A percentile compares a stretch with the other conserved stretches of the same genome.
Evolutionary conservation across 73 alveolate genomes (phyloP).

Genomic region (Tetrahymena malaccensis): DNA sequence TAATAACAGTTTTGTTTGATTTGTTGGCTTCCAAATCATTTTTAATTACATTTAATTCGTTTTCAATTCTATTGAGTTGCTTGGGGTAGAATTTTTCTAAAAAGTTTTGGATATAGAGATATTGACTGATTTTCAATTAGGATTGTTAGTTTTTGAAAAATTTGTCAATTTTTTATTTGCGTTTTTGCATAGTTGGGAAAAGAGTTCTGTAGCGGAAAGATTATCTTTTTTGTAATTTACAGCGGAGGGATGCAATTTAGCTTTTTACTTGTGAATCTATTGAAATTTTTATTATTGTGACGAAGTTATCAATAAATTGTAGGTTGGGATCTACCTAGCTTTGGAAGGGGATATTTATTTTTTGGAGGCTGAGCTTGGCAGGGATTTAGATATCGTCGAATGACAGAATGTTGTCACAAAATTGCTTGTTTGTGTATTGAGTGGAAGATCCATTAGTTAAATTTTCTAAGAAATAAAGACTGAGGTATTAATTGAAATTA

Average conservation of each 20-base stretch:
- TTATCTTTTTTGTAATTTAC: not conserved
- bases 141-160: not conserved
- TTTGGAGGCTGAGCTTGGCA: not conserved
- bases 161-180: not conserved
- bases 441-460: not conserved
- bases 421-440: not conserved
- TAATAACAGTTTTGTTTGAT: not conserved
- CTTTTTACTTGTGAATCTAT: not conserved
- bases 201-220: slow-evolving; percentile 1
- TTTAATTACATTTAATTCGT: not conserved
- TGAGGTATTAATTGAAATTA: not conserved
- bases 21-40: not conserved
- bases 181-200: not conserved
- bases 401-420: not conserved
- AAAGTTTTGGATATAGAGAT: not conserved
- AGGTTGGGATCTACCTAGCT: not conserved
- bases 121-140: not conserved
- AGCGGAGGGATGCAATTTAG: not conserved
- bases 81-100: not conserved
- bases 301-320: not conserved
- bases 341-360: not conserved
- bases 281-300: not conserved
- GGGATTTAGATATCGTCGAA: not conserved
- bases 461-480: not conserved
- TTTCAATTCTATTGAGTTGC: not conserved